Conservation (phyloP, 106 monocot genomes). For the Narthecium ossifragum region DNA sequence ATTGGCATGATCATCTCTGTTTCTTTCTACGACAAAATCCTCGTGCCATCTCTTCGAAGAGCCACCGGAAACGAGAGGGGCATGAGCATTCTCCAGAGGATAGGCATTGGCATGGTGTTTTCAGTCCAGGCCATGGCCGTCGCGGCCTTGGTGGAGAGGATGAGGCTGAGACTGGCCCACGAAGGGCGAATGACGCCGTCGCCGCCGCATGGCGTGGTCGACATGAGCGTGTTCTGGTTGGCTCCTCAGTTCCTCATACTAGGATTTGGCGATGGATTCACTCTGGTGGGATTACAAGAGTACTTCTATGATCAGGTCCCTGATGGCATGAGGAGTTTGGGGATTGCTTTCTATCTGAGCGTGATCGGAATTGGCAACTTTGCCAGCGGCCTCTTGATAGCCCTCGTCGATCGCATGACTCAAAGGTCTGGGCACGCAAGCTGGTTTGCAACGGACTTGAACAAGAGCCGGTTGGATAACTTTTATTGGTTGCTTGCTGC, state of each 20-base stretch:
- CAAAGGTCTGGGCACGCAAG: slow-evolving; percentile 9
- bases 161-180: slow-evolving; percentile 15
- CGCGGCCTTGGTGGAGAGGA: slow-evolving; percentile 45
- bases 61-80: slow-evolving; percentile 49
- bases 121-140: slow-evolving; percentile 28
- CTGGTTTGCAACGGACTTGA: slow-evolving; percentile 64
- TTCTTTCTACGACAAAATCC: slow-evolving; percentile 51
- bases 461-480: slow-evolving; percentile 38
- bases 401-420: slow-evolving; percentile 33
- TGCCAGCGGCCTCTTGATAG: slow-evolving; percentile 50
- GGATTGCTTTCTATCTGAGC: slow-evolving; percentile 68
- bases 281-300: slow-evolving; percentile 67
- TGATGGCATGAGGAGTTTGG: slow-evolving; percentile 73
- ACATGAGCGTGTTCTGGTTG: slow-evolving; percentile 70
- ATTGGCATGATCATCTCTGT: slow-evolving; percentile 56
- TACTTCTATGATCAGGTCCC: slow-evolving; percentile 88
- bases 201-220: too few species aligned
- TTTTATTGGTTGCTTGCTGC: slow-evolving; percentile 41
- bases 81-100: slow-evolving; percentile 54
- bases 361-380: slow-evolving; percentile 59
- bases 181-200: not conserved
- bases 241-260: slow-evolving; percentile 68
- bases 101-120: slow-evolving; percentile 57
- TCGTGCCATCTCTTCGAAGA: slow-evolving; percentile 47
- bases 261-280: slow-evolving; percentile 62